Evolutionary conservation across 768 basidiomycete genomes (phyloP), one percentile per base, ranked within the genome.

Genomic region (Austroboletus eburneus): DNA sequence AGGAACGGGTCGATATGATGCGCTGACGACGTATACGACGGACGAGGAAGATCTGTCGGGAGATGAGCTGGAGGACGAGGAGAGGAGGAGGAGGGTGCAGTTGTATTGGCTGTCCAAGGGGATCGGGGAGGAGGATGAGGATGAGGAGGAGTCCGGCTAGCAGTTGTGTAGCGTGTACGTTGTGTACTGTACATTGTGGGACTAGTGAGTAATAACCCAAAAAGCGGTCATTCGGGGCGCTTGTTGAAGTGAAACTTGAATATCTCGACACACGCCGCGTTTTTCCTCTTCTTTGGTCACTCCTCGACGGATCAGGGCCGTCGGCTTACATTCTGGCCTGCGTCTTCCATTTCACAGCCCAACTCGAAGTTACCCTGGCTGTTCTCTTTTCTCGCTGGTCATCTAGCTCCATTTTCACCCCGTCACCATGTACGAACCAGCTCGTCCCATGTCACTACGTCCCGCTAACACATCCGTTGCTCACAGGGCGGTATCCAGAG

Each of bases 41-140:
- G 75, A 77, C 41, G 75, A 73, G 18, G 58, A 58, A 17, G 78
- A 61, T 46, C 38, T 59, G 32, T 65, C 58, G n/a, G 56, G 54
- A 42, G 60, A 64, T 24, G 58, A 57, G 38, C 43, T 52, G 23
- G 68, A 67, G 47, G 57, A n/a, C n/a, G n/a, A n/a, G n/a, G n/a
- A n/a, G n/a, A n/a, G n/a, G n/a, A n/a, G n/a, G n/a, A n/a, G n/a
- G n/a, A n/a, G n/a, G n/a, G 65, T 51, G 25, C 71, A 80, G 46
- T 73, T 72, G 5, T 83, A 75, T 58, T 82, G 81, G 83, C 54
- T 81, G 36, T 76, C 79, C 18, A 85, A 83, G 48, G 73, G 68
- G 6, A 61, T 63, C 55, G 70, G 69, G 27, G 59, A 58, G 45
- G 58, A 52, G 9, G 46, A 45, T 20, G 51, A 48, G 25, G 49